Conservation (phyloP, 73 alveolate genomes). For the Stentor coeruleus region DNA sequence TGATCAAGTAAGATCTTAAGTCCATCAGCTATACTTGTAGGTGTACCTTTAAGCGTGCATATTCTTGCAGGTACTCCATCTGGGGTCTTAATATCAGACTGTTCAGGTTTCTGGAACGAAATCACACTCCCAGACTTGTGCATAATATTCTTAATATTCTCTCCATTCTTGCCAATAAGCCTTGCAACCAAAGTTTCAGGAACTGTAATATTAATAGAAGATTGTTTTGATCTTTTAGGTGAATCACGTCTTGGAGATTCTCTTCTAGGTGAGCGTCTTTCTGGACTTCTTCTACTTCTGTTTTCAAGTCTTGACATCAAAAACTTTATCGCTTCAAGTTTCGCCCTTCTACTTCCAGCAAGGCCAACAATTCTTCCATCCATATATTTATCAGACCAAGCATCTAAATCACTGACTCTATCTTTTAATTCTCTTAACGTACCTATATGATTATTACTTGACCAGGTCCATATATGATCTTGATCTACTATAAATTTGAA, state of each 20-base stretch:
- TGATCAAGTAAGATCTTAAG: conserved; percentile 24
- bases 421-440: not conserved
- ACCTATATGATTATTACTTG: not conserved
- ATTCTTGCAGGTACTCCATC: conserved; percentile 28
- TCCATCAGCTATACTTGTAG: conserved; percentile 18
- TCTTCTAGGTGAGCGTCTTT: conserved; percentile 2
- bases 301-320: not conserved
- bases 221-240: not conserved
- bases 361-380: not conserved
- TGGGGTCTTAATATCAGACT: conserved; percentile 19
- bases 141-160: conserved; percentile 8
- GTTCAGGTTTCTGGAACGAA: conserved; percentile 14
- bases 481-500: not conserved
- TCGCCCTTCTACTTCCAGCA: not conserved
- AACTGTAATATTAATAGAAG: conserved; percentile 2
- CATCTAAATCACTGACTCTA: not conserved
- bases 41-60: conserved; percentile 30
- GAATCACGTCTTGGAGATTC: not conserved
- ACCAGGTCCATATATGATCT: not conserved
- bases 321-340: not conserved
- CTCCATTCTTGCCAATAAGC: conserved; percentile 24
- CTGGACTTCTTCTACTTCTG: conserved; percentile 7
- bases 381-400: not conserved
- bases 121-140: conserved; percentile 14
- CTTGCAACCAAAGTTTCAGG: conserved; percentile 26